Conservation (phyloP, 257 asterid species). For the Salvia hispanica region DNA sequence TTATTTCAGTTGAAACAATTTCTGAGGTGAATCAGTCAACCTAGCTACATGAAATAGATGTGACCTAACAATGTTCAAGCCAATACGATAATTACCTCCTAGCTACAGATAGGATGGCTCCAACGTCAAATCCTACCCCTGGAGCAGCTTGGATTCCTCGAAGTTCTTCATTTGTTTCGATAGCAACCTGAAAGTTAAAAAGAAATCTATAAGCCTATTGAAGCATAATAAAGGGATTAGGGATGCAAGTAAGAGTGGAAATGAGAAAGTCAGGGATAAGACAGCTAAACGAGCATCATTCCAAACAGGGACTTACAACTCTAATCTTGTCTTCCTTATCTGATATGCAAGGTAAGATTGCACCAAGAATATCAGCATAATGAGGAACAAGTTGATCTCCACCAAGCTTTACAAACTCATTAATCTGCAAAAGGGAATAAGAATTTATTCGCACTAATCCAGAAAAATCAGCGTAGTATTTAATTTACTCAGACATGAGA, state of each 20-base stretch:
- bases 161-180: slow-evolving; percentile 97
- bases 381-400: slow-evolving; percentile 97
- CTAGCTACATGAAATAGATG: slow-evolving; percentile 21
- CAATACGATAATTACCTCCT: slow-evolving; percentile 60
- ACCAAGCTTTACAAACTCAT: slow-evolving; percentile 99
- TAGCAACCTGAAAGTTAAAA: slow-evolving; percentile 69
- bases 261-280: slow-evolving; percentile 20
- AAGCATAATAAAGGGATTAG: slow-evolving; percentile 12
- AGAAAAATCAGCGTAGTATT: slow-evolving; percentile 11
- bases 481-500: slow-evolving; percentile 24
- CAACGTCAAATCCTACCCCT: slow-evolving; percentile 84
- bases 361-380: slow-evolving; percentile 95
- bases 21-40: slow-evolving; percentile 19
- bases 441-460: slow-evolving; percentile 32
- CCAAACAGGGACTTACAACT: slow-evolving; percentile 61
- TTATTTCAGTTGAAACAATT: slow-evolving; percentile 1
- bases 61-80: slow-evolving; percentile 12
- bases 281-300: slow-evolving; percentile 18
- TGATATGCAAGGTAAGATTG: slow-evolving; percentile 95
- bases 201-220: slow-evolving; percentile 29
- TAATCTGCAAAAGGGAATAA: slow-evolving; percentile 57
- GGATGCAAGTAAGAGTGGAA: slow-evolving; percentile 13
- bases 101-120: slow-evolving; percentile 85
- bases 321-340: slow-evolving; percentile 98
- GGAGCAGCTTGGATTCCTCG: slow-evolving; percentile 84